Conservation (phyloP, 179 eudicot species). For the Patellifolia procumbens region DNA sequence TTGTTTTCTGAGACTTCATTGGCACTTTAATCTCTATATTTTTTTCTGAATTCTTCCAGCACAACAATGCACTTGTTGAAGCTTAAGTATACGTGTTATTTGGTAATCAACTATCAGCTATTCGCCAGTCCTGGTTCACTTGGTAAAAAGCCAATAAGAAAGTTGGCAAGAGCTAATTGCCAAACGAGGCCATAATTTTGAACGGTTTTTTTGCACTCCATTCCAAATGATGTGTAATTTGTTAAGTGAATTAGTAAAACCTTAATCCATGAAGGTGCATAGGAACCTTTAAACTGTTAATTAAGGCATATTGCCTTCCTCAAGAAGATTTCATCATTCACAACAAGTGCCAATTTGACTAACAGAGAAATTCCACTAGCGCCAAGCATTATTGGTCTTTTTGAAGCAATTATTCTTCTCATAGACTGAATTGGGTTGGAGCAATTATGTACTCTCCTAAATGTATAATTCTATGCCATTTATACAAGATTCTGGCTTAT, state of each 20-base stretch:
- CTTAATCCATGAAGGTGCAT: constrained; percentile 11
- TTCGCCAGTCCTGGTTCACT: not conserved
- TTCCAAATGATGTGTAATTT: not conserved
- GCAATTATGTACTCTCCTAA: constrained; percentile 24
- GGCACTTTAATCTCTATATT: constrained; percentile 17
- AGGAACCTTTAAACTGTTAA: constrained; percentile 9
- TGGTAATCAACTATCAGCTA: not conserved
- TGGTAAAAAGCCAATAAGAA: not conserved
- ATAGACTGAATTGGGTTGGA: constrained; percentile 24
- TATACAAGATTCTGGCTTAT: constrained; percentile 21
- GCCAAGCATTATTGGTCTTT: constrained; percentile 26
- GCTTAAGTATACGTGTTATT: not conserved
- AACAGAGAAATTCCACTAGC: constrained; percentile 32
- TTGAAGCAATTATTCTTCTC: constrained; percentile 24
- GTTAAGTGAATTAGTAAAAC: not conserved
- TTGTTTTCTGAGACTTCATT: constrained; percentile 20
- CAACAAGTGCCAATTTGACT: constrained; percentile 36
- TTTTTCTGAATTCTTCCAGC: constrained; percentile 19
- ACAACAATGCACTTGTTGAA: constrained; percentile 17
- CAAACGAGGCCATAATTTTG: not conserved
- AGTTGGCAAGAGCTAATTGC: not conserved
- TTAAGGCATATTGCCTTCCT: constrained; percentile 22
- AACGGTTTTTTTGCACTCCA: not conserved
- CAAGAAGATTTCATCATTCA: constrained; percentile 6
- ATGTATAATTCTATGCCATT: constrained; percentile 10